Percentiles rank a stretch among this genome's conserved stretches.
These are phyloP conservation scores for Peniophora sp. DNA, from an alignment of 1,284 basidiomycete genomes.

Conservation along the genomic window DNA sequence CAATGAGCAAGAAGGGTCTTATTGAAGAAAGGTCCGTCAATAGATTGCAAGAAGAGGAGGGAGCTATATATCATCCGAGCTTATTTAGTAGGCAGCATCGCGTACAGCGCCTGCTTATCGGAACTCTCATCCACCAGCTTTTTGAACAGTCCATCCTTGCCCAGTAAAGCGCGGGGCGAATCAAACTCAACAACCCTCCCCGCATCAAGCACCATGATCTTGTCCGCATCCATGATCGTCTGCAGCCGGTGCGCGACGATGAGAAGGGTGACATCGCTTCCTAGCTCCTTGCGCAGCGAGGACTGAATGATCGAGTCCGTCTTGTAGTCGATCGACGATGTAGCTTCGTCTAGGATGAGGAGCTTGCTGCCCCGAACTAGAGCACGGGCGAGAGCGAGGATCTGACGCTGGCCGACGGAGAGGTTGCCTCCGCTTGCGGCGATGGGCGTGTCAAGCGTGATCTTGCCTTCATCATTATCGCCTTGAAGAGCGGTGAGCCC, in stretches of 20 bases:
- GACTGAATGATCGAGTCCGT: constrained; percentile 54
- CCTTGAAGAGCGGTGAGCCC: constrained; percentile 45
- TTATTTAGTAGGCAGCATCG: constrained; percentile 7
- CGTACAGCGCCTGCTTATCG: constrained; percentile 35
- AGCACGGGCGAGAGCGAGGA: constrained; percentile 51
- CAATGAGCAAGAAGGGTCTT: too few species aligned
- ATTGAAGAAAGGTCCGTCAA: too few species aligned
- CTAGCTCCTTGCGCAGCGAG: constrained; percentile 45
- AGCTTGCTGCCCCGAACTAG: constrained; percentile 51
- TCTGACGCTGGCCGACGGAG: constrained; percentile 65
- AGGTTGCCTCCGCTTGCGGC: constrained; percentile 57
- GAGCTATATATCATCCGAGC: too few species aligned
- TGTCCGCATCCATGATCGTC: constrained; percentile 59
- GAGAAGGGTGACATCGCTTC: constrained; percentile 48
- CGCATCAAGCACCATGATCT: constrained; percentile 31
- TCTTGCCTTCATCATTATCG: constrained; percentile 35
- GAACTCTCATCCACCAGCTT: constrained; percentile 53
- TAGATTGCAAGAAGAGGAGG: too few species aligned
- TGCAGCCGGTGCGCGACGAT: constrained; percentile 65
- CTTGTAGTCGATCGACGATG: constrained; percentile 37
- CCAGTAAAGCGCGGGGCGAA: constrained; percentile 52
- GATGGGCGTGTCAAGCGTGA: constrained; percentile 44
- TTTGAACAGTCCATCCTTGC: constrained; percentile 42
- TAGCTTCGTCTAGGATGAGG: constrained; percentile 56
- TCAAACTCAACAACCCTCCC: constrained; percentile 46